A percentile compares a stretch with the other conserved stretches of the same genome.
phyloP scores from a whole-genome alignment of 2,329 filamentous ascomycete genomes.

The Fusarium sp. region DNA sequence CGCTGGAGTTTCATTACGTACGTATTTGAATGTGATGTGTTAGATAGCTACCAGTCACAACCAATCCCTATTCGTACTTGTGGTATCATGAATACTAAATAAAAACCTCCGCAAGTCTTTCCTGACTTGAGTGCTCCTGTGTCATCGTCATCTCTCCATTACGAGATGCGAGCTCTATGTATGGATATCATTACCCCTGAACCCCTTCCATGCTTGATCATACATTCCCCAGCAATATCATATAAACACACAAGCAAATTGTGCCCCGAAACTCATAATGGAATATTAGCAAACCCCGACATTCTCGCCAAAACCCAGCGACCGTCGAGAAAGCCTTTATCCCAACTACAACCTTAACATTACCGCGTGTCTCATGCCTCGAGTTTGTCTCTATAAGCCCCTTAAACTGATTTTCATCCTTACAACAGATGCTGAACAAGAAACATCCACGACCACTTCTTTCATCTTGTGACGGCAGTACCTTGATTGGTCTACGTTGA shows the following conservation, averaged over 20 bases:
- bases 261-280: constrained; percentile 14
- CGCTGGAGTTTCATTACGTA: not conserved
- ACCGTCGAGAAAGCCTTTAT: not conserved
- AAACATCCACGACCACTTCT: not conserved
- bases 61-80: not conserved
- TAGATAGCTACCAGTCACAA: constrained; percentile 7
- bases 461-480: constrained; percentile 23
- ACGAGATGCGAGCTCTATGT: constrained; percentile 38
- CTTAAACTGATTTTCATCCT: constrained; percentile 4
- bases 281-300: not conserved
- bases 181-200: constrained; percentile 32
- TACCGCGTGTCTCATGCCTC: constrained; percentile 18
- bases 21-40: not conserved
- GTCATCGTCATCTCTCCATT: constrained; percentile 21
- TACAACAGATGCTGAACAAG: constrained; percentile 17
- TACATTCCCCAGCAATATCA: constrained; percentile 30
- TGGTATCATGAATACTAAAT: constrained; percentile 16
- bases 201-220: constrained; percentile 11
- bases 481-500: constrained; percentile 6
- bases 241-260: constrained; percentile 21
- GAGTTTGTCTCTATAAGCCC: not conserved
- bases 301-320: constrained; percentile 1
- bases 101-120: constrained; percentile 16
- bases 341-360: constrained; percentile 8
- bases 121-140: constrained; percentile 16